Base-by-base conservation (phyloP, 257 asterid genomes). In the Fraxinus americana region DNA sequence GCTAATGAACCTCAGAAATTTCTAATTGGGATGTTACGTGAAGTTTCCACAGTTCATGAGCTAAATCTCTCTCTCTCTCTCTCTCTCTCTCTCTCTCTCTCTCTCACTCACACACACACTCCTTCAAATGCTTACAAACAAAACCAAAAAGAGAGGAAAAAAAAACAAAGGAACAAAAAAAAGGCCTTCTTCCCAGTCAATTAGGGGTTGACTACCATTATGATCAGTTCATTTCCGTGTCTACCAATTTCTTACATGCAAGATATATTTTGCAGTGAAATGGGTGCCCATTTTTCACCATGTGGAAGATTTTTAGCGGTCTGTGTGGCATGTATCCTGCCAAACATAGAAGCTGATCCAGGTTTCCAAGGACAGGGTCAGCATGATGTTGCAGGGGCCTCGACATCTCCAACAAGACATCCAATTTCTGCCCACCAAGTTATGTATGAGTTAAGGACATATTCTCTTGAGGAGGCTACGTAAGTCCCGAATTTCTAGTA, bases 201-300 rank as follows among this genome's bases (percentile, higher is more conserved):
- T 21, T 21, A 59, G 67, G 67, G 16, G 4, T 59, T 0, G 32
- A 10, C 32, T 59, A 59, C 32, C 67, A 59, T 2, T 59, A n/a
- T 59, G 67, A 13, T 21, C 9, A 5, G 30, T 59, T 59, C 29
- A 9, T 59, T 59, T 59, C 32, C 23, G 2, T 10, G 32, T 21
- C 67, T 21, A 23, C 67, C 30, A 21, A 11, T 59, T 59, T 8
- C 32, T 82, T 70, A 73, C 70, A 12, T 69, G 48, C 70, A 63
- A 75, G 50, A 17, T 79, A 21, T 43, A 43, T 11, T 41, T 43
- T 43, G 17, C 52, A 94, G 98, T 88, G 98, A 94, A 83, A 94
- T 92, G 99, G 98, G 99, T 66, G 93, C 97, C 70, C 98, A 92
- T 78, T 90, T 92, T 90, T 94, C 98, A 77, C 97, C 98, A n/a